Evolutionary conservation across 1,284 basidiomycete species (phyloP).

Genomic region (Chiua sp.): DNA sequence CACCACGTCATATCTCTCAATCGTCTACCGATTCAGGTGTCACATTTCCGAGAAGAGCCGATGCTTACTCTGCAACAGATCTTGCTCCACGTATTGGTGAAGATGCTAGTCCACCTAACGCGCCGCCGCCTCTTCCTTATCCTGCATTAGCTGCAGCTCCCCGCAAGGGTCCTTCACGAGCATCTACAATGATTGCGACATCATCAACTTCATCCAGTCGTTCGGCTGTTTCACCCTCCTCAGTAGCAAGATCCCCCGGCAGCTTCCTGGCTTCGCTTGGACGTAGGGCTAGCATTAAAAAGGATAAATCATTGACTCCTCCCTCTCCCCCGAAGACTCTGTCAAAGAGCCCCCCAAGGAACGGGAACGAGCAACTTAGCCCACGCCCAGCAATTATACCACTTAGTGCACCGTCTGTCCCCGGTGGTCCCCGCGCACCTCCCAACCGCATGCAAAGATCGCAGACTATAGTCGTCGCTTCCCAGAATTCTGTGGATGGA

Average conservation of each 20-base stretch:
- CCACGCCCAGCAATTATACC: slow-evolving; percentile 45
- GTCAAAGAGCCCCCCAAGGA: slow-evolving; percentile 48
- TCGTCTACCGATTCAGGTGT: slow-evolving; percentile 74
- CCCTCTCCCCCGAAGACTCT: slow-evolving; percentile 44
- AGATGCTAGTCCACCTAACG: slow-evolving; percentile 53
- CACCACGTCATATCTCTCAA: slow-evolving; percentile 68
- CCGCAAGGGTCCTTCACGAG: slow-evolving; percentile 33
- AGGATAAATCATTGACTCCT: slow-evolving; percentile 37
- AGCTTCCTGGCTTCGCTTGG: slow-evolving; percentile 80
- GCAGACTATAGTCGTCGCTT: slow-evolving; percentile 62
- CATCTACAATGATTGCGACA: slow-evolving; percentile 37
- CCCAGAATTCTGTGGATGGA: slow-evolving; percentile 42
- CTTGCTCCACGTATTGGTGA: slow-evolving; percentile 52
- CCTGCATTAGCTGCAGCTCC: slow-evolving; percentile 55
- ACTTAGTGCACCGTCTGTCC: slow-evolving; percentile 55
- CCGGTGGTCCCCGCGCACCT: slow-evolving; percentile 79
- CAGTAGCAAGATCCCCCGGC: slow-evolving; percentile 47
- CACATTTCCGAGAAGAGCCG: slow-evolving; percentile 78
- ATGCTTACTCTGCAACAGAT: slow-evolving; percentile 79
- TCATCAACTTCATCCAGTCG: slow-evolving; percentile 41
- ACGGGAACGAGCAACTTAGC: slow-evolving; percentile 33
- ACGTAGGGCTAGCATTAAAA: slow-evolving; percentile 65
- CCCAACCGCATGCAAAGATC: slow-evolving; percentile 65
- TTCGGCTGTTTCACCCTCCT: slow-evolving; percentile 36
- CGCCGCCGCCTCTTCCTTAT: slow-evolving; percentile 78